A percentile compares a stretch with the other conserved stretches of the same genome.
Conservation (phyloP, 148 eudicot species). For the Heliamphora exappendiculata region DNA sequence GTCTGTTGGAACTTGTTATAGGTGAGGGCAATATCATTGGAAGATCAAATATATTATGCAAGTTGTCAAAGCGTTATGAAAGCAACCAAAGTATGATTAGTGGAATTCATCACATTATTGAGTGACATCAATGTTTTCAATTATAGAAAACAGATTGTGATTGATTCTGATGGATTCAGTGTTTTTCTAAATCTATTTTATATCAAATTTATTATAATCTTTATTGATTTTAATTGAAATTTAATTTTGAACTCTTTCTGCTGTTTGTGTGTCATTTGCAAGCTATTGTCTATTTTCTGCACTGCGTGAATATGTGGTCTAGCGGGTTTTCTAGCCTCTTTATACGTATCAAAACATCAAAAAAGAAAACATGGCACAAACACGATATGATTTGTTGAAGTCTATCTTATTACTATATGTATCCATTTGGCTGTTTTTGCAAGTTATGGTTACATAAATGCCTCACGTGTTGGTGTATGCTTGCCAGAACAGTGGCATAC, state of each 20-base stretch:
- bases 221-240: not conserved
- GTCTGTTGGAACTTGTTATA: not conserved
- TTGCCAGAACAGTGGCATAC: conserved; percentile 84
- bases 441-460: not conserved
- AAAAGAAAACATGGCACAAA: not conserved
- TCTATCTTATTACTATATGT: not conserved
- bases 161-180: not conserved
- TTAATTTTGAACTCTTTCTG: not conserved
- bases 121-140: not conserved
- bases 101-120: not conserved
- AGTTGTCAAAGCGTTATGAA: not conserved
- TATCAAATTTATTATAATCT: not conserved
- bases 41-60: not conserved
- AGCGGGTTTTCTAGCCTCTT: not conserved
- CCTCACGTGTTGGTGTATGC: conserved; percentile 7
- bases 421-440: not conserved
- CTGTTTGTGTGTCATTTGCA: not conserved
- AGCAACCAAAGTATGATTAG: not conserved
- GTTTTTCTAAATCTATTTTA: not conserved
- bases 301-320: not conserved
- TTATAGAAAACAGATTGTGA: conserved; percentile 1
- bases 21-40: not conserved
- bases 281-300: not conserved
- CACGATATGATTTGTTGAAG: not conserved
- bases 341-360: not conserved